Base-by-base conservation (phyloP, 179 eudicot species). In the Silene vulgaris region DNA sequence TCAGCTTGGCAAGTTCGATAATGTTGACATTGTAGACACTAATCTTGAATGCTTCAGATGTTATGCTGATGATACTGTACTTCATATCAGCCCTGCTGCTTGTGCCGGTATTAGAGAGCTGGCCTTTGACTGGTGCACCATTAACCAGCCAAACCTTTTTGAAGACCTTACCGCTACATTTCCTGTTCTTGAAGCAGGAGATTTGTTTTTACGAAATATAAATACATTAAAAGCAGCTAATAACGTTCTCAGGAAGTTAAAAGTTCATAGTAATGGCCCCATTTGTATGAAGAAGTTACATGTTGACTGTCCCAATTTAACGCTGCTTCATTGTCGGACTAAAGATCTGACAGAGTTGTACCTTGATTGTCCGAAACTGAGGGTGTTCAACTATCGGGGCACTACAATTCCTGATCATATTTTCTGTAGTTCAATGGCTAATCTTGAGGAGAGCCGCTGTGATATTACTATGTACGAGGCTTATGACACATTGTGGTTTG, bases 1-100 rank as follows among this genome's bases (percentile, higher is more conserved):
- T 52, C 32, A 35, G 4, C 0, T 0, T 68, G 40, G 66, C 26
- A 1, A 3, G 5, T 28, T 74, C n/a, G 16, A 11, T 8, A 0
- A 2, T 17, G 62, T 76, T 70, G 75, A 45, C 79, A 76, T 62
- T 62, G 32, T 8, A 60, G 79, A 17, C 65, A 70, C 75, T 21
- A 76, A 76, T 8, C 75, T 76, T 12, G 62, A 76, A 17, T 60
- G 8, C 56, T 60, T 76, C 2, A 20, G 2, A 16, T 69, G 48
- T 45, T 35, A 35, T 40, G 19, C 35, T 19, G 3, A 0, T 70
- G 14, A 29, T 0, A n/a, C 30, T 20, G 30, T 62, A 4, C 16
- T n/a, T 11, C 3, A 13, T 60, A 0, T 68, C n/a, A 75, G 17
- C 50, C 35, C 56, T 66, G 68, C 16, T 48, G 70, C 63, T 48